Evolutionary conservation across 805 yeast genomes (phyloP).

Genomic region (Candida silvicultrix): DNA sequence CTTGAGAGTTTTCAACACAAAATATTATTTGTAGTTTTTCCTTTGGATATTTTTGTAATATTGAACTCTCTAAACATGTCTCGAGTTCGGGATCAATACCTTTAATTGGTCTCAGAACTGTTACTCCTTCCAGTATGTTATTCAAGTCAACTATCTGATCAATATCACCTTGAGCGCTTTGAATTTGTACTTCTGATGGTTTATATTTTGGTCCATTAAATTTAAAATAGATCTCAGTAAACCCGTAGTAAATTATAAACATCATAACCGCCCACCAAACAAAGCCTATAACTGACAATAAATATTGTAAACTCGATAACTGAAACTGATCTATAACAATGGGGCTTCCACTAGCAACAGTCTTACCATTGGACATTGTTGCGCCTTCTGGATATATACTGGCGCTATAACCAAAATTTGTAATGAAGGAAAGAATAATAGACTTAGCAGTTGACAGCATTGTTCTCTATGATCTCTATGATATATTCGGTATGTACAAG

Average conservation of each 20-base stretch:
- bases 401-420: background rate
- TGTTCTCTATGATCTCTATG: too few relatives aligned
- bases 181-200: conserved; percentile 6
- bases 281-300: conserved; percentile 13
- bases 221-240: conserved; percentile 16
- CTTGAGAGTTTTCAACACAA: conserved; percentile 60
- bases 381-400: background rate
- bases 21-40: conserved; percentile 61
- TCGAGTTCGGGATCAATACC: conserved; percentile 77
- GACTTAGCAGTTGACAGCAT: background rate
- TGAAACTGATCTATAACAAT: background rate
- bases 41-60: conserved; percentile 60
- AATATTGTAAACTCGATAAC: background rate
- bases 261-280: conserved; percentile 21
- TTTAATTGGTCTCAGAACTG: conserved; percentile 76
- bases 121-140: conserved; percentile 54
- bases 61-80: conserved; percentile 60
- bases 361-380: too few relatives aligned
- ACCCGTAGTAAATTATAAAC: conserved; percentile 16
- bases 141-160: conserved; percentile 9
- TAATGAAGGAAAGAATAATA: background rate
- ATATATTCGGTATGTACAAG: too few relatives aligned
- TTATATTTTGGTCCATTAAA: conserved; percentile 12
- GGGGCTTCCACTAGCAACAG: background rate
- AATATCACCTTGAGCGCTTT: background rate